A percentile compares a stretch with the other conserved stretches of the same genome.
Evolutionary conservation across 441 rosid genomes (phyloP).

Genomic region (Hura crepitans): DNA sequence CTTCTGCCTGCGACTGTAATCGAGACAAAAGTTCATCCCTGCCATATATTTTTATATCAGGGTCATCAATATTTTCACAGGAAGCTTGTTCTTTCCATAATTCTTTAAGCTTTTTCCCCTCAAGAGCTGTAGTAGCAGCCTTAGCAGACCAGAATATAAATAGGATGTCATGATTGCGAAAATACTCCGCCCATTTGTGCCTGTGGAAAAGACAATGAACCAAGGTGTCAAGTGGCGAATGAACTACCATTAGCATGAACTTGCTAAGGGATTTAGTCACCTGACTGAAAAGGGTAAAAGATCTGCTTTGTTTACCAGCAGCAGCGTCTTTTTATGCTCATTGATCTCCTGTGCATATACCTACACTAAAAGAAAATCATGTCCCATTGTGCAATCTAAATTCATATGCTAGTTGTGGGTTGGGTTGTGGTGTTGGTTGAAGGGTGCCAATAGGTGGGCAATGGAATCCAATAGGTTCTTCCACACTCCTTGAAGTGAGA

Average conservation of each 20-base stretch:
- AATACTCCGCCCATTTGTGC: constrained; percentile 77
- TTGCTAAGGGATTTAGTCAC: constrained; percentile 27
- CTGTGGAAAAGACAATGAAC: constrained; percentile 33
- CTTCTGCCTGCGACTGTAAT: constrained; percentile 68
- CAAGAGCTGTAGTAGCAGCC: constrained; percentile 70
- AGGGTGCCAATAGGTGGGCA: too few species aligned
- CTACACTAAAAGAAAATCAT: constrained; percentile 30
- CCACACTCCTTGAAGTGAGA: neutral
- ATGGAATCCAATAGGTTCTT: neutral
- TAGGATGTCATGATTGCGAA: constrained; percentile 45
- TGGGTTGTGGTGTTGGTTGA: too few species aligned
- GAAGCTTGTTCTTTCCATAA: constrained; percentile 31
- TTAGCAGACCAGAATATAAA: constrained; percentile 94
- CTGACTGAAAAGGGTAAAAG: constrained; percentile 72
- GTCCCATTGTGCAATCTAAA: neutral
- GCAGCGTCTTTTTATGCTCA: constrained; percentile 69
- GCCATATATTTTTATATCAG: constrained; percentile 57
- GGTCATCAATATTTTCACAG: constrained; percentile 37
- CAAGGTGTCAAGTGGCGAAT: constrained; percentile 9
- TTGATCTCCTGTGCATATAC: constrained; percentile 74
- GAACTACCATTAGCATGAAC: neutral
- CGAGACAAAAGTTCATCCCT: constrained; percentile 76
- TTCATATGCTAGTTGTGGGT: too few species aligned
- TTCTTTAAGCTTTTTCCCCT: constrained; percentile 54
- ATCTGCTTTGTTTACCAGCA: constrained; percentile 92